Evolutionary conservation across 2,329 filamentous ascomycete genomes (phyloP).

Genomic region (Trichoderma sp.): DNA sequence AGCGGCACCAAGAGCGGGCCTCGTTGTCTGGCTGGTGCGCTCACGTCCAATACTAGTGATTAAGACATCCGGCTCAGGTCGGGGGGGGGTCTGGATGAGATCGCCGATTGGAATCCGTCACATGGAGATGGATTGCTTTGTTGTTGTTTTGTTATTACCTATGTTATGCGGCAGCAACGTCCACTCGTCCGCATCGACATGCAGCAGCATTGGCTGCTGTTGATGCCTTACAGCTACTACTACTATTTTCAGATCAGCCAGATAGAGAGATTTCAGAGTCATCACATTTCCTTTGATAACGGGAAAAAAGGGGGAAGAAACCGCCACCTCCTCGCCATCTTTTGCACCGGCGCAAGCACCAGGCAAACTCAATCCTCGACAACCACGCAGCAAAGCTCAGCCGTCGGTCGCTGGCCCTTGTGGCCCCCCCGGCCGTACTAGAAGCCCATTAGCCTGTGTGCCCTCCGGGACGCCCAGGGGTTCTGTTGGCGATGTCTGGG

Average conservation of each 20-base stretch:
- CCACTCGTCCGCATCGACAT: neutral
- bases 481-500: slow-evolving; percentile 2
- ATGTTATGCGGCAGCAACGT: slow-evolving; percentile 3
- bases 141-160: too few species aligned
- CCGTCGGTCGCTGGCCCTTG: too few species aligned
- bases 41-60: slow-evolving; percentile 7
- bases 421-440: slow-evolving; percentile 11
- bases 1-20: slow-evolving; percentile 22
- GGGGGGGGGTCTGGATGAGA: neutral
- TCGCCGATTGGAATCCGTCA: slow-evolving; percentile 24
- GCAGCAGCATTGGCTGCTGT: slow-evolving; percentile 1
- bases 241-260: too few species aligned
- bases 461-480: slow-evolving; percentile 20
- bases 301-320: neutral
- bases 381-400: neutral
- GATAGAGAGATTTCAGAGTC: too few species aligned
- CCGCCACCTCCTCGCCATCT: neutral
- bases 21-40: neutral
- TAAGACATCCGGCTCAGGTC: slow-evolving; percentile 19
- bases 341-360: slow-evolving; percentile 10
- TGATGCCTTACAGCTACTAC: neutral
- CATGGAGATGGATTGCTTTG: slow-evolving; percentile 6
- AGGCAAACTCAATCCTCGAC: slow-evolving; percentile 10
- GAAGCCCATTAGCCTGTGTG: slow-evolving; percentile 12
- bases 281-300: too few species aligned